These are phyloP conservation scores for grape (Vitis vinifera) DNA, from an alignment of 164 flowering plant genomes.

Conservation along the genomic window ASM3070453v1 NC_081823.1:7257001-7257500, in stretches of 20 bases:
- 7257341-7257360: background rate
- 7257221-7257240: too few relatives aligned
- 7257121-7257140: background rate
- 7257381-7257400: background rate
- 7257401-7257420: background rate
- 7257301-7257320: too few relatives aligned
- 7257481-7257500: background rate
- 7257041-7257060: conserved; percentile 72
- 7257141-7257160: too few relatives aligned
- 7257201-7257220: too few relatives aligned
- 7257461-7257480: background rate
- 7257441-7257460: background rate
- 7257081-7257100: conserved; percentile 65
- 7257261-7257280: too few relatives aligned
- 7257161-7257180: background rate
- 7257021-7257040: conserved; percentile 73
- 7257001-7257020: conserved; percentile 62
- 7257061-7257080: conserved; percentile 59
- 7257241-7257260: too few relatives aligned
- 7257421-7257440: background rate
- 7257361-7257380: background rate
- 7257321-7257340: background rate
- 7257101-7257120: background rate
- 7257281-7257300: too few relatives aligned
- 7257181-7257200: too few relatives aligned